These are phyloP conservation scores for Blastocystis sp. DNA, from an alignment of 352 stramenopile species.

Conservation along the genomic window DNA sequence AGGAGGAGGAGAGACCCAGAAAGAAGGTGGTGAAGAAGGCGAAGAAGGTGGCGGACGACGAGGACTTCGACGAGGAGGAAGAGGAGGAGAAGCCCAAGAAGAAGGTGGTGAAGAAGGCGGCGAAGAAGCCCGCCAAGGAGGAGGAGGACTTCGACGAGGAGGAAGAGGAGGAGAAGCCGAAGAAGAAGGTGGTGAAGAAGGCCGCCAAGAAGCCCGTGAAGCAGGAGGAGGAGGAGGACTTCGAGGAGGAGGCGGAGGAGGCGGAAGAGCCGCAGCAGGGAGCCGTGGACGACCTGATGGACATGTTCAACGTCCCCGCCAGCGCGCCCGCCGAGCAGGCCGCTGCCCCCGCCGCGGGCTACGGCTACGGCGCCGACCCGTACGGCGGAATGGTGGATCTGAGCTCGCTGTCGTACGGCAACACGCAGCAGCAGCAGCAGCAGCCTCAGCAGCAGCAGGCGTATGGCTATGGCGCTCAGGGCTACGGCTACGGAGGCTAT, in stretches of 20 bases:
- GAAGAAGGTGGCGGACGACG: no score
- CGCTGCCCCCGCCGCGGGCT: neutral
- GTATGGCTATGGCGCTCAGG: conserved; percentile 15
- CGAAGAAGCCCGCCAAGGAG: no score
- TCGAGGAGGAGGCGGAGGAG: conserved; percentile 33
- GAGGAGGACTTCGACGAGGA: no score
- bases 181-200: no score
- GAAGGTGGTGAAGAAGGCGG: no score
- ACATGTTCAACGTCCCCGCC: conserved; percentile 30
- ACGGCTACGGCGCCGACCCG: conserved; percentile 33
- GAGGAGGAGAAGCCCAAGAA: no score
- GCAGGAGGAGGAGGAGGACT: conserved; percentile 51
- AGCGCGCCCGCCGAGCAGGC: neutral
- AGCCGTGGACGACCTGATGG: conserved; percentile 49
- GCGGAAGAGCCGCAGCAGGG: neutral
- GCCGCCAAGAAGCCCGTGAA: conserved; percentile 15
- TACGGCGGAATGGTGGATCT: conserved; percentile 62
- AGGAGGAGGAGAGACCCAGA: neutral
- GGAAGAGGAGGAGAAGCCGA: no score
- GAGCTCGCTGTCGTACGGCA: neutral
- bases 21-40: no score
- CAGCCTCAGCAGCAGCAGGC: conserved; percentile 32
- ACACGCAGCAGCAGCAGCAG: neutral
- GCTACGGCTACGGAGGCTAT: conserved; percentile 48
- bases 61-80: no score